Base-by-base conservation (phyloP, 2,329 filamentous ascomycete species). In the Metarhizium album region DNA sequence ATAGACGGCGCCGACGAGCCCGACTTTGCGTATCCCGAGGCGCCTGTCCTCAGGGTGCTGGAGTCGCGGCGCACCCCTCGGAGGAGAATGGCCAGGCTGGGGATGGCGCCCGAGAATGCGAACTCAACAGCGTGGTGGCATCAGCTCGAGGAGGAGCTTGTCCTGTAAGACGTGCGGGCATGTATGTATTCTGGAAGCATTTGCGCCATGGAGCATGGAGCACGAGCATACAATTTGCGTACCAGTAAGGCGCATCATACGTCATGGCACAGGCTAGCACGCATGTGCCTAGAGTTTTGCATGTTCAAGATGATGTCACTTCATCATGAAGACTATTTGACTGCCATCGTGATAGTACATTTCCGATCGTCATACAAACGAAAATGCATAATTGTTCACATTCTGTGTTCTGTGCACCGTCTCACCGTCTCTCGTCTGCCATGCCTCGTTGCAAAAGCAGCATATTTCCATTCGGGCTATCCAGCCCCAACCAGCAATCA, bases 61-160 rank as follows among this genome's bases (percentile, higher is more conserved):
- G 55, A 60, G 50, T 59, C 57, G 57, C 57, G 35, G 38, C 59
- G 63, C n/a, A 54, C 47, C 18, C 62, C 64, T 2, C 50, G 14
- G 42, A 31, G 42, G 23, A 59, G 64, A 47, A 35, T 35, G 4
- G 55, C 53, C 16, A 46, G 46, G 11, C n/a, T 51, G 3, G 60
- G 59, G 1, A 46, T 45, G 22, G 50, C 62, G 20, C 64, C 64
- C 2, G 51, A 50, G 27, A 54, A 55, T 1, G 54, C 49, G 18
- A 52, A 53, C 47, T 7, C 37, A 33, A 27, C 42, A 22, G 45
- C 31, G 22, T 68, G 65, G 64, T 67, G 66, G 62, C 42, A 53
- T 11, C 56, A 38, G 13, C 6, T 68, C 29, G 61, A 60, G 47
- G 50, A 57, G n/a, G 62, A 68, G 38, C 18, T 68, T 53, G 57